Conservation (phyloP, 306 rosid genomes). For the Citrullus amarus region DNA sequence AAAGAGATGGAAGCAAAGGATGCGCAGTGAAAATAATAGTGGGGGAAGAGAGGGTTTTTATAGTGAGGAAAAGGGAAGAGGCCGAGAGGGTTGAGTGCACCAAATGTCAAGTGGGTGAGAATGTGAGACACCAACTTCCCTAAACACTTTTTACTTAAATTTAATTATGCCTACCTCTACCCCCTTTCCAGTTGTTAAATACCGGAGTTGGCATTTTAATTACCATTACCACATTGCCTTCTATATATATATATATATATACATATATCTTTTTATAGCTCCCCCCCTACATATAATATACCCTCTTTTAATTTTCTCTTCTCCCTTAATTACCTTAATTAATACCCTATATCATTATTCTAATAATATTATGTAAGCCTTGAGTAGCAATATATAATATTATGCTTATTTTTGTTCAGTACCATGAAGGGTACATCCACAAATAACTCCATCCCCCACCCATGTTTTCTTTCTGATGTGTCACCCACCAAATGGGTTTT, state of each 20-base stretch:
- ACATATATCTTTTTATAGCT: too few species aligned
- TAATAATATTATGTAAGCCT: too few species aligned
- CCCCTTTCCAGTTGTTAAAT: conserved; percentile 32
- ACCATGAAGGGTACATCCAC: conserved; percentile 22
- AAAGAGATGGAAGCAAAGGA: too few species aligned
- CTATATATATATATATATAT: too few species aligned
- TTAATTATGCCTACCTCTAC: conserved; percentile 6
- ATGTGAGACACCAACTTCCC: not conserved
- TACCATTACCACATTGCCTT: too few species aligned
- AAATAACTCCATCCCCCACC: conserved; percentile 33
- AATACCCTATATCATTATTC: too few species aligned
- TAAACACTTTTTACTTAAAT: too few species aligned
- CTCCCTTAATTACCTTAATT: too few species aligned
- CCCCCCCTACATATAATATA: too few species aligned
- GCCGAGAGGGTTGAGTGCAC: not conserved
- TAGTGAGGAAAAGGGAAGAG: not conserved
- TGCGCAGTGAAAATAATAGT: not conserved
- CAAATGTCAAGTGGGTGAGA: not conserved
- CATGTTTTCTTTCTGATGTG: conserved; percentile 49
- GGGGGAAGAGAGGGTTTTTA: not conserved
- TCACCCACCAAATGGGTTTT: conserved; percentile 68
- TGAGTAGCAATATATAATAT: too few species aligned
- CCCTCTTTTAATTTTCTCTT: too few species aligned
- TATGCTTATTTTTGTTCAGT: conserved; percentile 9
- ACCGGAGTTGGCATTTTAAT: not conserved